Percentiles rank a stretch among this genome's conserved stretches.
Conservation (phyloP, 108 stramenopile species). For the Cyclotella kingstonii region DNA sequence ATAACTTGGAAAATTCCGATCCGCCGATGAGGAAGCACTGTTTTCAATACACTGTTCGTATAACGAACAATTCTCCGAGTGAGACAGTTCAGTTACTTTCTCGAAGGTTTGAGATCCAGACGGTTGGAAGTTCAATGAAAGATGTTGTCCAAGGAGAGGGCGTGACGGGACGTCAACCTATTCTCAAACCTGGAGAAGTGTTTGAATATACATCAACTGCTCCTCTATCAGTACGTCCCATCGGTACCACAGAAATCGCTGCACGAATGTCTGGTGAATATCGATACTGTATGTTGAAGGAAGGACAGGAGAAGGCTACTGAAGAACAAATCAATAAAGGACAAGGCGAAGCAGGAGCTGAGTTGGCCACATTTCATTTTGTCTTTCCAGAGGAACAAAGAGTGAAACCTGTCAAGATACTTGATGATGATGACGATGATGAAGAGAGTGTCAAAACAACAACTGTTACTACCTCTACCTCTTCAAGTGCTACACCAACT, state of each 20-base stretch:
- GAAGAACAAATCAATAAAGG: slow-evolving; percentile 71
- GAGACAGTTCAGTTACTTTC: slow-evolving; percentile 89
- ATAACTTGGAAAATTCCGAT: slow-evolving; percentile 88
- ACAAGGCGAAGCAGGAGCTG: slow-evolving; percentile 68
- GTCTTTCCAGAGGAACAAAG: slow-evolving; percentile 87
- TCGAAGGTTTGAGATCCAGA: slow-evolving; percentile 90
- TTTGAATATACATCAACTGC: slow-evolving; percentile 92
- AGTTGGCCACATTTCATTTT: slow-evolving; percentile 80
- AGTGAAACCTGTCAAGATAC: slow-evolving; percentile 65
- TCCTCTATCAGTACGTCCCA: slow-evolving; percentile 73
- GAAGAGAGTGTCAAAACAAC: slow-evolving; percentile 40
- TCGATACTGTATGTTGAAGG: slow-evolving; percentile 59
- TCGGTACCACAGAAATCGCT: slow-evolving; percentile 81
- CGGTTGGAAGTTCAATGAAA: slow-evolving; percentile 81
- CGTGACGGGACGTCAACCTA: slow-evolving; percentile 87
- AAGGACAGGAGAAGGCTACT: slow-evolving; percentile 70
- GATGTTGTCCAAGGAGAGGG: slow-evolving; percentile 90
- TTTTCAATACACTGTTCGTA: slow-evolving; percentile 90
- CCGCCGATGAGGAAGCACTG: slow-evolving; percentile 91
- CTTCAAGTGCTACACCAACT: slow-evolving; percentile 25
- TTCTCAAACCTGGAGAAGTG: slow-evolving; percentile 89
- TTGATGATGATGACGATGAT: slow-evolving; percentile 76
- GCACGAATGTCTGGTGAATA: slow-evolving; percentile 86
- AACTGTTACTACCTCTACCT: slow-evolving; percentile 15
- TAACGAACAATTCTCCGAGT: slow-evolving; percentile 84